Base-by-base conservation (phyloP, 2,329 filamentous ascomycete species). In the Ophiostoma ulmi region DNA sequence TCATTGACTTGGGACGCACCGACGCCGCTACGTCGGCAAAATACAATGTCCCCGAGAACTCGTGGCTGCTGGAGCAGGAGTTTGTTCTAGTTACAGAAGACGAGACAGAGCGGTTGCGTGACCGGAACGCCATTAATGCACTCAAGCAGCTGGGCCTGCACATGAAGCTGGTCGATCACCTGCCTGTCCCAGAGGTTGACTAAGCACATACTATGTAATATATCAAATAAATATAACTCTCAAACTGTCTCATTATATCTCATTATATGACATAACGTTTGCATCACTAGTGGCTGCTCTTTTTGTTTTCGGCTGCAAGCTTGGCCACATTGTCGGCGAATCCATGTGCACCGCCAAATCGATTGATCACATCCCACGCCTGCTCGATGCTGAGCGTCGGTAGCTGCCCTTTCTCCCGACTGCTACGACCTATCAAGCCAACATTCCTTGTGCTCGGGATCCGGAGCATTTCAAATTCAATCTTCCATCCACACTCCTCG, bases 391-490 rank as follows among this genome's bases (percentile, higher is more conserved):
- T 79, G 71, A 80, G 5, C 11, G 81, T 75, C 3, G 75, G 75
- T 0, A 71, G 63, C 0, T 73, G 66, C 67, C 72, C 75, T 20
- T 35, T 20, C 35, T 64, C 31, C 5, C 75, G 77, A 63, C 77
- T 80, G 41, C 5, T 36, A 10, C 92, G 85, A 4, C 94, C 94
- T 58, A 98, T 78, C 39, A 99, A 82, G 0, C 90, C 92, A 22
- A 90, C 88, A 79, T 98, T 98, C 73, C 95, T 84, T 55, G 94
- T 97, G 78, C 92, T 96, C 0, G 95, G 95, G 73, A 99, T 98
- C 65, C 94, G 85, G 75, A 99, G 80, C 83, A 95, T 89, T 76
- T 97, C 94, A 73, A 86, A 91, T 79, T 98, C 93, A 0, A 92
- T 85, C 5, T 84, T 80, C 84, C 90, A 97, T 1, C 91, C 91